Evolutionary conservation across 2,329 filamentous ascomycete genomes (phyloP), one percentile per base, ranked within the genome.

Genomic region (Teratosphaeria gauchensis): DNA sequence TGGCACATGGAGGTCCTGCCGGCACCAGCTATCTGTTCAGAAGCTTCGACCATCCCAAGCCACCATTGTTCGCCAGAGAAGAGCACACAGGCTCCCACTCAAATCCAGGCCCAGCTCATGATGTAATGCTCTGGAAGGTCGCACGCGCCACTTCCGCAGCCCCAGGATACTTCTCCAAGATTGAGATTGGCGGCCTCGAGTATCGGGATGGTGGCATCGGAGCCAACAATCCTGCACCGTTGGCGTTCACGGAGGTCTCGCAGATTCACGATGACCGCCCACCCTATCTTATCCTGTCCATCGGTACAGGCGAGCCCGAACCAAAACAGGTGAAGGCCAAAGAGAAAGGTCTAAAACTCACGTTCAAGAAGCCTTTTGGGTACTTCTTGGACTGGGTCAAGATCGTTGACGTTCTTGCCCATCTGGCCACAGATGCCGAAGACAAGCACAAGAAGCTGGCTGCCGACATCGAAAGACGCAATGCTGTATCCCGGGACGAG

Each of bases 151-250:
- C 55, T 19, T 52, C 55, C 12, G 55, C 55, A 19, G 55, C 55
- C 3, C 55, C 55, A 8, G 33, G 24, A 3, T 57, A 57, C 32
- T 48, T 57, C 11, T 48, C 55, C 4, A 48, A 30, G 14, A 48
- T 52, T 1, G 8, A 21, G 14, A 52, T 46, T 14, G 6, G 42
- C 6, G 54, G 28, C 46, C 19, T 33, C 14, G 32, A 46, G n/a
- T 57, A 48, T 21, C 51, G 55, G 31, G 55, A 57, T 24, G 55
- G 55, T 42, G 55, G 55, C 24, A 33, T 57, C 11, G 42, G 51
- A 24, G 51, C 51, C 35, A 56, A 57, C 46, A 57, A 57, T 24
- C 55, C 55, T 48, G 42, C 42, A 48, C 42, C 42, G 9, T 11
- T 48, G 42, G 42, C 42, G 8, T 48, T 48, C 19, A 11, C 42